These are phyloP conservation scores for Alternaria hordeiaustralica DNA, from an alignment of 2,329 filamentous ascomycete species.

Conservation along the genomic window DNA sequence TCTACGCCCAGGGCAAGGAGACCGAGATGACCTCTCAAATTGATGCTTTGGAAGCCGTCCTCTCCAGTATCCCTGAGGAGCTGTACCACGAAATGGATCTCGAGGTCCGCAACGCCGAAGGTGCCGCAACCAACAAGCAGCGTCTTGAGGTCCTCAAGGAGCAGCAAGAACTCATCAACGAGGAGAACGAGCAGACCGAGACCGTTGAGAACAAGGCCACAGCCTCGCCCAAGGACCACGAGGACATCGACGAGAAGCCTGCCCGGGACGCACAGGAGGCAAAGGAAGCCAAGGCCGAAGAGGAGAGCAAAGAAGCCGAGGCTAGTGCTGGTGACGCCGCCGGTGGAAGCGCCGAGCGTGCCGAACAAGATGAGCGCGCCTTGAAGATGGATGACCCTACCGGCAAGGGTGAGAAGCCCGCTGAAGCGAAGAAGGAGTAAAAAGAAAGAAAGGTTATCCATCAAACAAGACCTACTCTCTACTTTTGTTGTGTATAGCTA, in stretches of 20 bases:
- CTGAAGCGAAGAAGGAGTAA: constrained; percentile 21
- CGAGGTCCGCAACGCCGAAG: constrained; percentile 95
- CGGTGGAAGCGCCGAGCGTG: constrained; percentile 39
- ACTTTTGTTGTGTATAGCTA: constrained; percentile 30
- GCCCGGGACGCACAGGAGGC: constrained; percentile 22
- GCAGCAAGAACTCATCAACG: constrained; percentile 96
- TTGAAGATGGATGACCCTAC: constrained; percentile 26
- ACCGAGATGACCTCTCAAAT: constrained; percentile 86
- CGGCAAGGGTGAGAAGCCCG: constrained; percentile 26
- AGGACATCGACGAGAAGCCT: constrained; percentile 90
- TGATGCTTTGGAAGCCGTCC: constrained; percentile 87
- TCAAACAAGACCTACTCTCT: constrained; percentile 4
- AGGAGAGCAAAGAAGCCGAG: constrained; percentile 38
- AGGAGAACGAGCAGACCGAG: constrained; percentile 92
- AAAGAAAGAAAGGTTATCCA: no score
- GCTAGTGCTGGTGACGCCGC: constrained; percentile 35
- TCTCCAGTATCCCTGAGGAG: constrained; percentile 95
- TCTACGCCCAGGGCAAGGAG: constrained; percentile 89
- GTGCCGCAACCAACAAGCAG: constrained; percentile 98
- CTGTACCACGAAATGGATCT: constrained; percentile 99
- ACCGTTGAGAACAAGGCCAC: constrained; percentile 75
- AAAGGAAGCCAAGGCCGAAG: constrained; percentile 27
- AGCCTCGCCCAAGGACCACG: constrained; percentile 79
- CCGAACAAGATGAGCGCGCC: constrained; percentile 43
- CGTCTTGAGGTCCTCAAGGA: constrained; percentile 97